Percentiles rank a stretch among this genome's conserved stretches.
Conservation (phyloP, 768 basidiomycete genomes). For the Phlebiopsis gigantea region DNA sequence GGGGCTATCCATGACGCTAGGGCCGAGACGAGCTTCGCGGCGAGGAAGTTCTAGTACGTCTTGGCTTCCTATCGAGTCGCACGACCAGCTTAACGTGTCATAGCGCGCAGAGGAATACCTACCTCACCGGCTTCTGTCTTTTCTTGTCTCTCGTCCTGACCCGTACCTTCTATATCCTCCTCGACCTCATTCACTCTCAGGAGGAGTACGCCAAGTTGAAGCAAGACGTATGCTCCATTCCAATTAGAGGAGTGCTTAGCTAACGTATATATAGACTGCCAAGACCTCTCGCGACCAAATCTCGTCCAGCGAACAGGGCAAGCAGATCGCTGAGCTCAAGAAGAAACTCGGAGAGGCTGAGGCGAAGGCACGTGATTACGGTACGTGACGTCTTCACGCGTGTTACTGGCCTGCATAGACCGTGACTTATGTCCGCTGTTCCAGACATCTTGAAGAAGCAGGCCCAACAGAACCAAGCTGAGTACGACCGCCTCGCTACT, state of each 20-base stretch:
- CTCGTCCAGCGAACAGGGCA: constrained; percentile 35
- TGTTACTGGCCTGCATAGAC: background rate
- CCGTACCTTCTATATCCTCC: constrained; percentile 86
- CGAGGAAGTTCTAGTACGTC: constrained; percentile 85
- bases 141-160: constrained; percentile 95
- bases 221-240: constrained; percentile 33
- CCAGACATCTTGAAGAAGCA: constrained; percentile 80
- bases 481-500: constrained; percentile 80
- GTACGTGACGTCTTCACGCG: constrained; percentile 11
- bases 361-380: constrained; percentile 51
- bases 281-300: constrained; percentile 27
- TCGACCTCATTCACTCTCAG: constrained; percentile 87
- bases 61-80: background rate
- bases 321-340: constrained; percentile 65
- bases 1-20: constrained; percentile 54
- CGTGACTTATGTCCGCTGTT: background rate
- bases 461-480: constrained; percentile 67
- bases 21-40: constrained; percentile 84
- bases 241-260: background rate
- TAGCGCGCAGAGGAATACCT: constrained; percentile 86
- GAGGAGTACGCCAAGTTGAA: constrained; percentile 85
- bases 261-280: constrained; percentile 25
- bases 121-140: constrained; percentile 88
- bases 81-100: background rate
- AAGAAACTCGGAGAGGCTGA: constrained; percentile 54